These are phyloP conservation scores for Globisporangium nagaii DNA, from an alignment of 352 stramenopile genomes.

Conservation along the genomic window DNA sequence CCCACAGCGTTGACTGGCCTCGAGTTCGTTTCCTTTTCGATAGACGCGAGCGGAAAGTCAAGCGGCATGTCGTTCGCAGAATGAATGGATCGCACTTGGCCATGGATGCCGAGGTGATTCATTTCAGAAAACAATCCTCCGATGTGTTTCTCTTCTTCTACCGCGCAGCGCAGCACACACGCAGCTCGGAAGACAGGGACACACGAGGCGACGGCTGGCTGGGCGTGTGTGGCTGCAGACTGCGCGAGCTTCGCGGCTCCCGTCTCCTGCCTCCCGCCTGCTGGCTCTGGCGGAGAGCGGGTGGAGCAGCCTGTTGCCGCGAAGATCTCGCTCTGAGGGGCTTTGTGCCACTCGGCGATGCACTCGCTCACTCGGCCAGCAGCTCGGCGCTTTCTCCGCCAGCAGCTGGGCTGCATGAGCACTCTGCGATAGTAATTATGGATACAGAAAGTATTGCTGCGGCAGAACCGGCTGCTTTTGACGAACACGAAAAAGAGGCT, in stretches of 20 bases:
- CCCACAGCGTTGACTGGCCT: not conserved
- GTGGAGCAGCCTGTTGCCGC: slow-evolving; percentile 2
- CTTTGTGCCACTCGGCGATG: not conserved
- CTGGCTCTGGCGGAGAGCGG: not conserved
- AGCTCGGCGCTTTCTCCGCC: not conserved
- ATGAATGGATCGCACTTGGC: not conserved
- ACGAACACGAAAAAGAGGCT: not conserved
- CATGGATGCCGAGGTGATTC: too few relatives aligned
- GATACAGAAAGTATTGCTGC: slow-evolving; percentile 1
- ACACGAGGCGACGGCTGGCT: not conserved
- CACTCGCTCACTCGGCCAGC: not conserved
- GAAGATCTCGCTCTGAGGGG: slow-evolving; percentile 2
- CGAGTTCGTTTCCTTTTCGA: not conserved
- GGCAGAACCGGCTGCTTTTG: not conserved
- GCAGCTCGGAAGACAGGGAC: not conserved
- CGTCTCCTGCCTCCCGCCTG: not conserved
- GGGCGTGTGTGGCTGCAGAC: not conserved
- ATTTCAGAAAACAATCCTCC: too few relatives aligned
- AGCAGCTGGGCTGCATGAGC: not conserved
- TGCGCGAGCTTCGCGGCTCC: not conserved
- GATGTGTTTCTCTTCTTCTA: too few relatives aligned
- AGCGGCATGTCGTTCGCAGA: not conserved
- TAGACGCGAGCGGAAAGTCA: not conserved
- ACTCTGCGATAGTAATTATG: slow-evolving; percentile 5
- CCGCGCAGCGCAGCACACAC: not conserved